Conservation (phyloP, 352 stramenopile species). For the Phytopythium aichiense region DNA sequence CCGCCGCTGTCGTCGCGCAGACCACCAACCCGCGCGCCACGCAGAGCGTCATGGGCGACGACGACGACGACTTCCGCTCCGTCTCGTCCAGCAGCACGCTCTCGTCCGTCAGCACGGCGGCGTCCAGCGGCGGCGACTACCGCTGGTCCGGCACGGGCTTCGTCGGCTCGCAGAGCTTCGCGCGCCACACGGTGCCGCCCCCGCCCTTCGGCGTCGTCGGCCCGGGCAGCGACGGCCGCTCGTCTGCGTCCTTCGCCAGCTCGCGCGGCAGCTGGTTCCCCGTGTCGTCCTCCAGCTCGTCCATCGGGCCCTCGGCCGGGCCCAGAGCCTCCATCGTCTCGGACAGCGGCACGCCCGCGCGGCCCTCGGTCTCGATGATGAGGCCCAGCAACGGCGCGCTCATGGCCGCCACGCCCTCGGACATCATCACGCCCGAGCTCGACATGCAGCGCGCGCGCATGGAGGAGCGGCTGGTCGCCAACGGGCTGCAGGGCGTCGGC, state of each 20-base stretch:
- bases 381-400: constrained; percentile 42
- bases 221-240: constrained; percentile 16
- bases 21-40: constrained; percentile 29
- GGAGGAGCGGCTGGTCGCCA: constrained; percentile 61
- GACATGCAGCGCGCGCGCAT: constrained; percentile 77
- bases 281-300: constrained; percentile 20
- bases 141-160: constrained; percentile 82
- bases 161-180: constrained; percentile 59
- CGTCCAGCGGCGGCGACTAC: constrained; percentile 50
- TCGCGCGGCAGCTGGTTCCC: constrained; percentile 65
- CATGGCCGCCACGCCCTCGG: constrained; percentile 59
- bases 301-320: constrained; percentile 11
- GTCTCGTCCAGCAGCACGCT: constrained; percentile 64
- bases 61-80: constrained; percentile 77
- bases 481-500: constrained; percentile 62
- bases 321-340: constrained; percentile 5
- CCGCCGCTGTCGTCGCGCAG: constrained; percentile 33
- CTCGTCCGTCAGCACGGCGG: constrained; percentile 46
- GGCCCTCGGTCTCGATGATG: constrained; percentile 7
- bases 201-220: constrained; percentile 25
- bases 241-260: constrained; percentile 12
- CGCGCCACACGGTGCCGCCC: constrained; percentile 28
- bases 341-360: constrained; percentile 4
- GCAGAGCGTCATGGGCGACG: constrained; percentile 66
- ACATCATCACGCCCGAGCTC: constrained; percentile 62